A percentile compares a stretch with the other conserved stretches of the same genome.
Evolutionary conservation across 2,329 filamentous ascomycete species (phyloP).

Genomic region (Hypoxylon sp.): DNA sequence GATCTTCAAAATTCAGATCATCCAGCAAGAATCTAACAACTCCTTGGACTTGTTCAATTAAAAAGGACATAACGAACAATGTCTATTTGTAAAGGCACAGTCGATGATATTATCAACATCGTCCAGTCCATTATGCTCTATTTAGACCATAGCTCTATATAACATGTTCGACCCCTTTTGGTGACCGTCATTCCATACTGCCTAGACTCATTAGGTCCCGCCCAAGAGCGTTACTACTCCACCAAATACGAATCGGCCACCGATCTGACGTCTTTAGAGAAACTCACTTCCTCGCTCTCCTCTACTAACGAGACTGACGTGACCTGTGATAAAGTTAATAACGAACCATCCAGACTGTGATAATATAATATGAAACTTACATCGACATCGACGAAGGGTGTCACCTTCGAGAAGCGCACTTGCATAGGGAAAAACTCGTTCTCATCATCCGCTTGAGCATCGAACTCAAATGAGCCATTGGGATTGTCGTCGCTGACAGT

Average conservation of each 20-base stretch:
- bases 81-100: neutral
- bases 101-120: constrained; percentile 13
- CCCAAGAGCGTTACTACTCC: constrained; percentile 66
- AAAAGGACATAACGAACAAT: neutral
- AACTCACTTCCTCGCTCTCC: constrained; percentile 83
- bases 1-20: neutral
- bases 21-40: neutral
- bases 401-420: constrained; percentile 87
- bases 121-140: constrained; percentile 42
- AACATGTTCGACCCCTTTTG: constrained; percentile 38
- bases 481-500: constrained; percentile 85
- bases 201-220: constrained; percentile 27
- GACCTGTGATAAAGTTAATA: constrained; percentile 66
- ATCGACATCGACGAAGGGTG: constrained; percentile 92
- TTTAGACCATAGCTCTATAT: constrained; percentile 38
- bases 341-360: neutral
- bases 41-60: neutral
- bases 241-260: constrained; percentile 82
- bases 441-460: constrained; percentile 88
- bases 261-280: constrained; percentile 85
- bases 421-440: constrained; percentile 99
- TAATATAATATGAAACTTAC: constrained; percentile 70
- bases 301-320: constrained; percentile 78
- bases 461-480: constrained; percentile 94
- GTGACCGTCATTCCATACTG: constrained; percentile 33